Conservation (phyloP, 257 asterid genomes). For the Solanum okadae region DNA sequence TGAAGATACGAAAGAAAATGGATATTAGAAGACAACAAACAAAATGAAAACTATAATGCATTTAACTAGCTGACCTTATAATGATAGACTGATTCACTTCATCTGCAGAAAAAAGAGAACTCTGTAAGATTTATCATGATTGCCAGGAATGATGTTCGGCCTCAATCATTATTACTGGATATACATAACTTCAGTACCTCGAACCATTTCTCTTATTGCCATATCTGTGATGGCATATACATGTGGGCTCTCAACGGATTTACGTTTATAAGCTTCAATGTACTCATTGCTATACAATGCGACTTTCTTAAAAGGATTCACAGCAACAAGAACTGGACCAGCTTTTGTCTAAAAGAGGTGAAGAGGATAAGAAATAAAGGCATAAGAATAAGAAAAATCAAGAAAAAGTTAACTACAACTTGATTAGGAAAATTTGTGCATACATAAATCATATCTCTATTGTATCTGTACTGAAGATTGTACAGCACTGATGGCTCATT, state of each 20-base stretch:
- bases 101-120: slow-evolving; percentile 56
- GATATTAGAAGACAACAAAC: neutral
- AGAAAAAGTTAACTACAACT: slow-evolving; percentile 7
- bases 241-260: slow-evolving; percentile 71
- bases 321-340: slow-evolving; percentile 94
- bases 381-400: neutral
- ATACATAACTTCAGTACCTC: slow-evolving; percentile 44
- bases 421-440: slow-evolving; percentile 18
- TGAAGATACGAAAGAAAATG: neutral
- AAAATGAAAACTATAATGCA: neutral
- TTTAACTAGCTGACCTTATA: slow-evolving; percentile 59
- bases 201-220: slow-evolving; percentile 94
- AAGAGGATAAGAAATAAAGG: slow-evolving; percentile 10
- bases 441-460: slow-evolving; percentile 78
- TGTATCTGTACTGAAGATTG: slow-evolving; percentile 90
- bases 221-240: slow-evolving; percentile 94
- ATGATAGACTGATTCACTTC: slow-evolving; percentile 97
- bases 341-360: slow-evolving; percentile 79
- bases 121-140: slow-evolving; percentile 1
- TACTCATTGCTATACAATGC: slow-evolving; percentile 63
- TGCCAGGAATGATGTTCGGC: neutral
- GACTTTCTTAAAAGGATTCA: slow-evolving; percentile 90
- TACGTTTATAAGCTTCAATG: slow-evolving; percentile 76
- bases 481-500: slow-evolving; percentile 92
- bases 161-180: neutral